Base-by-base conservation (phyloP, 1,284 basidiomycete species). In the Cryptococcus sp. region DNA sequence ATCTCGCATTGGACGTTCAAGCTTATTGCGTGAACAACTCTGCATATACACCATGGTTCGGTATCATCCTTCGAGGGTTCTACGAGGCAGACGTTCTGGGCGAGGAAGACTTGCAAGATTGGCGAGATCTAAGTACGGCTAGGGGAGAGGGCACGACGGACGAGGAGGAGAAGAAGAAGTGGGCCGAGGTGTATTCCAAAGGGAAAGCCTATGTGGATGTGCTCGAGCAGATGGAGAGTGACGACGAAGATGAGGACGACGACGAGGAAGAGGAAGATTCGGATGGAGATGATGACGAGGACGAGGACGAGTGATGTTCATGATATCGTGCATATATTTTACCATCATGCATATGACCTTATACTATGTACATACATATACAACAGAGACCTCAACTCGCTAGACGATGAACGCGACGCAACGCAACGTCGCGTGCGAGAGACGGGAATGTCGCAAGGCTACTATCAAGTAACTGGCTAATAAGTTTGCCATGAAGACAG, bases 41-140 rank as follows among this genome's bases (percentile, higher is more conserved):
- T 25, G 47, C 53, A 1, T 67, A 70, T 59, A 57, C 52, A 11
- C 71, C 71, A 4, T 75, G 66, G 67, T 79, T 77, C 58, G 73
- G 73, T 7, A 65, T 76, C n/a, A 64, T 79, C 49, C 66, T 80
- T 5, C 67, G 76, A 27, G 73, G 73, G 20, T 62, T 78, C 48
- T 81, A 80, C 65, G 75, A 80, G 60, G 62, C 68, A 11, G 80
- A 81, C 50, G 56, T 78, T 6, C 66, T 78, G 13, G 73, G 70
- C 19, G 78, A 78, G 50, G 72, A 75, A 19, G 75, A 71, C 20
- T 63, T 81, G 42, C 56, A 78, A 19, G 72, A 75, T 49, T 81
- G 80, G 80, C 75, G 76, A 54, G 70, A 68, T 25, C 61, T 75
- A 13, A 61, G 64, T 6, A 62, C 68, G 27, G 69, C 76, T 0